Percentiles rank a stretch among this genome's conserved stretches.
Evolutionary conservation across 345 rosid genomes (phyloP).

Genomic region (Moricandia moricandioides): DNA sequence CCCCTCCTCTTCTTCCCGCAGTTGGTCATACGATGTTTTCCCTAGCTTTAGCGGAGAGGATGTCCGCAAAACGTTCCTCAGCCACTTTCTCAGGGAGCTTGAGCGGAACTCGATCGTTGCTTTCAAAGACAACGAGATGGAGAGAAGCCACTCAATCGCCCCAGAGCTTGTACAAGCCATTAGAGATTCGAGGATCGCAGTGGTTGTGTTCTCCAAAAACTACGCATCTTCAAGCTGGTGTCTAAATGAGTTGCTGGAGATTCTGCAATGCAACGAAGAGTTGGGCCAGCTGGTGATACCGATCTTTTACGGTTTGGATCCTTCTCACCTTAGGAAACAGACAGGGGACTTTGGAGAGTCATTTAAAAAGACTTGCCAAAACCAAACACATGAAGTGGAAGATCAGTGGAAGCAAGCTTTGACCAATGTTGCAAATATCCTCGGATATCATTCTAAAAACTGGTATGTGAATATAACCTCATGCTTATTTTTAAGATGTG

Average conservation of each 20-base stretch:
- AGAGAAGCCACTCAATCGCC: neutral
- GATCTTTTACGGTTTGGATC: neutral
- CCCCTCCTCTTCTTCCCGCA: neutral
- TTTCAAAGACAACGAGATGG: neutral
- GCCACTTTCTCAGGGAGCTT: neutral
- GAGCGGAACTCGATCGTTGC: neutral
- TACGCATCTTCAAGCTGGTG: slow-evolving; percentile 1
- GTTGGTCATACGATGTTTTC: neutral
- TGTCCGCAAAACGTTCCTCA: slow-evolving; percentile 1
- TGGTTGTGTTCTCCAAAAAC: neutral
- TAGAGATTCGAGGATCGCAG: neutral
- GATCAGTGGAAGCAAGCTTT: neutral
- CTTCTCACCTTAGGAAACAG: neutral
- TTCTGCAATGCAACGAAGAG: neutral
- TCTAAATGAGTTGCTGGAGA: neutral
- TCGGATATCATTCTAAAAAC: neutral
- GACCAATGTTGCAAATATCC: neutral
- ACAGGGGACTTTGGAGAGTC: neutral
- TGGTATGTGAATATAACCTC: neutral
- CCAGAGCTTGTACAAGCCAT: neutral
- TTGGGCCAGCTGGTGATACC: neutral
- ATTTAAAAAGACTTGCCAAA: neutral
- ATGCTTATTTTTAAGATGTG: neutral
- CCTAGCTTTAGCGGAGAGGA: neutral
- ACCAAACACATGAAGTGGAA: neutral